phyloP scores from a whole-genome alignment of 768 basidiomycete species.

The Tubosaeta sp. region DNA sequence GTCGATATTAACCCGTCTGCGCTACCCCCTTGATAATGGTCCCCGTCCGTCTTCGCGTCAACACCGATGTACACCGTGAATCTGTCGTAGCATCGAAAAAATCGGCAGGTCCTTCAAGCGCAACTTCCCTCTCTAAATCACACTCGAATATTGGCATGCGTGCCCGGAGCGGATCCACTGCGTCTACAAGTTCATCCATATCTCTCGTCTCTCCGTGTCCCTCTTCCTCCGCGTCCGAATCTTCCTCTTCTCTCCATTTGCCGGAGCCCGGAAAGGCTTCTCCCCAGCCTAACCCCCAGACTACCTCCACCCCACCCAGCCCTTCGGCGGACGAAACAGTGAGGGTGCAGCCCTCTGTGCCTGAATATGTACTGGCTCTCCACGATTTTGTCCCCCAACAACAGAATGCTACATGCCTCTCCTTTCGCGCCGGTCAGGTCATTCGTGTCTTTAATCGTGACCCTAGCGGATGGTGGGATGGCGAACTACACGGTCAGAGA shows the following conservation, averaged over 20 bases:
- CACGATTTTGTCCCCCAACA: constrained; percentile 82
- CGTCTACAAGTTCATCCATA: constrained; percentile 53
- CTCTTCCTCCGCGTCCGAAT: constrained; percentile 46
- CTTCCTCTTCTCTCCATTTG: constrained; percentile 45
- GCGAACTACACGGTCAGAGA: constrained; percentile 80
- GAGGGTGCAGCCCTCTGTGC: constrained; percentile 32
- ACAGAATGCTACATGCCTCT: constrained; percentile 73
- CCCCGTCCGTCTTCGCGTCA: constrained; percentile 44
- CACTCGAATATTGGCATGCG: constrained; percentile 26
- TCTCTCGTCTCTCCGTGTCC: constrained; percentile 54
- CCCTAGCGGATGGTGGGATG: constrained; percentile 96
- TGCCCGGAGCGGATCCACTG: constrained; percentile 48
- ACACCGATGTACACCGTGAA: constrained; percentile 39
- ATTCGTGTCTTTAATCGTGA: constrained; percentile 90
- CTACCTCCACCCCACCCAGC: constrained; percentile 36
- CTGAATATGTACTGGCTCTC: constrained; percentile 85
- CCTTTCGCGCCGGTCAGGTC: constrained; percentile 86
- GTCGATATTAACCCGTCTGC: not conserved
- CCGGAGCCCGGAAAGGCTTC: constrained; percentile 34
- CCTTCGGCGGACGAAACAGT: constrained; percentile 47
- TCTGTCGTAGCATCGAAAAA: constrained; percentile 32
- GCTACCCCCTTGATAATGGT: constrained; percentile 33
- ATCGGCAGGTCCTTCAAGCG: constrained; percentile 27
- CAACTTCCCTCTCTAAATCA: constrained; percentile 19
- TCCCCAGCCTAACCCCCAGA: constrained; percentile 6